These are phyloP conservation scores for Baudoinia panamericana DNA, from an alignment of 495 filamentous ascomycete species.

Conservation along the genomic window DNA sequence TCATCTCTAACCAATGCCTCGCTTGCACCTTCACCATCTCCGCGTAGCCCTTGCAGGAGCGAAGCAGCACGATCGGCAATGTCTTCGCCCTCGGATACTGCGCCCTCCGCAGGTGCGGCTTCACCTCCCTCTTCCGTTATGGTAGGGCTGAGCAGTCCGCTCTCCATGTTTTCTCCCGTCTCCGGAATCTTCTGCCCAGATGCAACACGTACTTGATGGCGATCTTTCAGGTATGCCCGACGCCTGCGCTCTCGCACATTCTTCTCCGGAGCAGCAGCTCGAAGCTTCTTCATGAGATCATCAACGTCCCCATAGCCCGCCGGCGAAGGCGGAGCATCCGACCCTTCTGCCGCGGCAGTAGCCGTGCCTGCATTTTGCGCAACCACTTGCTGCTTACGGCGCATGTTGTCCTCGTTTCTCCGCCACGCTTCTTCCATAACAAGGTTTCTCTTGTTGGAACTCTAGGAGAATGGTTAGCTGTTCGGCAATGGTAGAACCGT, in stretches of 20 bases:
- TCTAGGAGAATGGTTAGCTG: too few species aligned
- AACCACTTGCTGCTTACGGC: constrained; percentile 50
- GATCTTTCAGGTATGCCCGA: constrained; percentile 73
- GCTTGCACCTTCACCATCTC: constrained; percentile 40
- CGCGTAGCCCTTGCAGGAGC: constrained; percentile 65
- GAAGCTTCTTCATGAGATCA: constrained; percentile 85
- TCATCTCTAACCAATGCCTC: constrained; percentile 18
- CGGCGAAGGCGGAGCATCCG: constrained; percentile 49
- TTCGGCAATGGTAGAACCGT: neutral
- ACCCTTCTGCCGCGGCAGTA: constrained; percentile 26
- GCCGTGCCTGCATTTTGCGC: constrained; percentile 37
- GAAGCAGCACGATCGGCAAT: constrained; percentile 72
- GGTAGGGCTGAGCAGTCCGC: constrained; percentile 20
- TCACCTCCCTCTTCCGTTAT: constrained; percentile 24
- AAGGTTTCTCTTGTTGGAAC: constrained; percentile 84
- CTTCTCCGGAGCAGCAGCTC: constrained; percentile 79
- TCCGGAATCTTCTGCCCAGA: constrained; percentile 77
- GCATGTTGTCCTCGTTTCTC: constrained; percentile 78
- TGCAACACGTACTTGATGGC: constrained; percentile 83
- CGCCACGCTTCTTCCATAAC: constrained; percentile 66
- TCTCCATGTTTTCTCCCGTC: constrained; percentile 32
- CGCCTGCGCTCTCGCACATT: constrained; percentile 80
- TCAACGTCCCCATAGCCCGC: constrained; percentile 87
- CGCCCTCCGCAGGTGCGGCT: constrained; percentile 26
- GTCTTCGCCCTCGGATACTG: constrained; percentile 45